Percentiles rank a stretch among this genome's conserved stretches.
phyloP scores from a whole-genome alignment of 371 early-diverging fungal species.

The Apophysomyces sp. region DNA sequence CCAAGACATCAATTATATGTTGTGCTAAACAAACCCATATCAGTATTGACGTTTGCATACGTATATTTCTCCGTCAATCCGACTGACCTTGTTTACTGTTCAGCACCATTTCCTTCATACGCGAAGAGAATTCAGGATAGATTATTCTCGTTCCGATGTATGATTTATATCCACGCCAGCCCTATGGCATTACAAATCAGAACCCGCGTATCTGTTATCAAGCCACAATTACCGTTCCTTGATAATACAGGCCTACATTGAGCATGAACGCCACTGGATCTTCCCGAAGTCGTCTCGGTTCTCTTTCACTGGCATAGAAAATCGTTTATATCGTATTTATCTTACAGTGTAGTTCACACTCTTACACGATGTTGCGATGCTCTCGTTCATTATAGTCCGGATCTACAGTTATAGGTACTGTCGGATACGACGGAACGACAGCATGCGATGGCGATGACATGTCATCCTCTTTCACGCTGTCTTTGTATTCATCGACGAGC shows the following conservation, averaged over 20 bases:
- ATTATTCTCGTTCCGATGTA: constrained; percentile 77
- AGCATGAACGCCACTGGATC: constrained; percentile 82
- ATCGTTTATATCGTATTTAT: background rate
- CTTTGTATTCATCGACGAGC: constrained; percentile 16
- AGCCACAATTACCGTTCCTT: constrained; percentile 59
- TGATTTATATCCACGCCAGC: constrained; percentile 79
- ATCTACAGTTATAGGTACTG: background rate
- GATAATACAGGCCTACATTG: constrained; percentile 67
- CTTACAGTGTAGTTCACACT: background rate
- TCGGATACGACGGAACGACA: background rate
- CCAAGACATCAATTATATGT: constrained; percentile 14
- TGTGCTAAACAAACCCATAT: constrained; percentile 13
- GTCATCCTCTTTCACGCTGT: background rate
- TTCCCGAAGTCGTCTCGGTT: constrained; percentile 68
- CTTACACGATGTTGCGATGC: constrained; percentile 25
- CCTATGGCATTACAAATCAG: constrained; percentile 34
- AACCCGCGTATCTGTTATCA: constrained; percentile 4
- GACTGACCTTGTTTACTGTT: constrained; percentile 9
- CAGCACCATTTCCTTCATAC: constrained; percentile 61
- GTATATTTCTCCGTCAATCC: too few species aligned
- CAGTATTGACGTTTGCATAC: background rate
- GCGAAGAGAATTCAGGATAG: constrained; percentile 64
- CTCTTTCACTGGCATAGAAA: constrained; percentile 46
- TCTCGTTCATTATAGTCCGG: constrained; percentile 9
- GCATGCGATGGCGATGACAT: background rate